Percentiles rank a stretch among this genome's conserved stretches.
phyloP scores from a whole-genome alignment of 2,329 filamentous ascomycete species.

The Cordyceps tenuipes region DNA sequence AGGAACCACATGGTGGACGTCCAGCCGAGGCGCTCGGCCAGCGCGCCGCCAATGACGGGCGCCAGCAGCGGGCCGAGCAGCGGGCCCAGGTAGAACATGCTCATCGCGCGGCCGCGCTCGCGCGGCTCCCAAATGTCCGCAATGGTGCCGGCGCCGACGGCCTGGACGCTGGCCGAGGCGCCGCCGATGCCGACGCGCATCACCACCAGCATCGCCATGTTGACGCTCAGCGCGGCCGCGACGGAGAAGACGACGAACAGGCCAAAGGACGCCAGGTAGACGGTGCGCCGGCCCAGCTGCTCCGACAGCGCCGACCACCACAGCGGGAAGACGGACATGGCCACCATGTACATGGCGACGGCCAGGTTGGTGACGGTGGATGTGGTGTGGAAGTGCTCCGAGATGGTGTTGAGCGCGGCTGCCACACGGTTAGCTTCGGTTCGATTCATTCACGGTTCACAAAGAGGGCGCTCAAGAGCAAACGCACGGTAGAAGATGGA shows the following conservation, averaged over 20 bases:
- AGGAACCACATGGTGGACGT: slow-evolving; percentile 66
- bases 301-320: slow-evolving; percentile 79
- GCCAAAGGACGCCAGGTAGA: slow-evolving; percentile 61
- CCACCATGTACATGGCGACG: slow-evolving; percentile 43
- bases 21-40: slow-evolving; percentile 60
- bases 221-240: slow-evolving; percentile 54
- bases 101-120: slow-evolving; percentile 65
- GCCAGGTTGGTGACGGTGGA: slow-evolving; percentile 8
- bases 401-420: slow-evolving; percentile 1
- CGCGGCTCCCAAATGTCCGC: slow-evolving; percentile 54
- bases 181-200: slow-evolving; percentile 64
- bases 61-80: slow-evolving; percentile 60
- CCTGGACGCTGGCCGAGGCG: slow-evolving; percentile 51
- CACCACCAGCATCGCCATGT: slow-evolving; percentile 63
- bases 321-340: slow-evolving; percentile 67
- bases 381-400: neutral
- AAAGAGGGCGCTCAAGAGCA: too few species aligned
- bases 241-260: slow-evolving; percentile 60
- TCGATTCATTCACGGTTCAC: too few species aligned
- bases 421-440: too few species aligned
- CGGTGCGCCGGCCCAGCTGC: slow-evolving; percentile 54
- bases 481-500: slow-evolving; percentile 71
- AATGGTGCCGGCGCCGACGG: neutral
- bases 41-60: slow-evolving; percentile 62
- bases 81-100: slow-evolving; percentile 67